A percentile compares a stretch with the other conserved stretches of the same genome.
Evolutionary conservation across 805 yeast genomes (phyloP).

Genomic region (Candida khao-thaluensis): DNA sequence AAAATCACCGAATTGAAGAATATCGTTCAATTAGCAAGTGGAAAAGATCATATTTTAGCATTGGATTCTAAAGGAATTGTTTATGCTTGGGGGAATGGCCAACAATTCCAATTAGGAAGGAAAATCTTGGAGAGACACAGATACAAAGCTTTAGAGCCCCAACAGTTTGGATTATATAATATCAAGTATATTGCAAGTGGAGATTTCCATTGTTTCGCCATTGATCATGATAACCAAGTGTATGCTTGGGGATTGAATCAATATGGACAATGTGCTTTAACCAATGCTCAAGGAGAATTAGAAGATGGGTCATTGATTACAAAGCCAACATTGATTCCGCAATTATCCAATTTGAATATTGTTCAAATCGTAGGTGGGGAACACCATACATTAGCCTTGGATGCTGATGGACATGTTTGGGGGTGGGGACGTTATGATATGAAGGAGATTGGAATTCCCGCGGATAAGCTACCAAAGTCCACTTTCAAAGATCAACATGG

Average conservation of each 20-base stretch:
- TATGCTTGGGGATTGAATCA: slow-evolving; percentile 95
- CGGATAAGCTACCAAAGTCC: slow-evolving; percentile 62
- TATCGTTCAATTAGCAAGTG: slow-evolving; percentile 81
- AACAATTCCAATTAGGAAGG: slow-evolving; percentile 88
- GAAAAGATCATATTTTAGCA: slow-evolving; percentile 89
- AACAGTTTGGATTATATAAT: slow-evolving; percentile 78
- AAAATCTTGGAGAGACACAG: slow-evolving; percentile 77
- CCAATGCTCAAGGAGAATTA: slow-evolving; percentile 58
- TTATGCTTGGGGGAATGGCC: slow-evolving; percentile 97
- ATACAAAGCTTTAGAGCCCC: slow-evolving; percentile 71
- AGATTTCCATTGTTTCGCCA: slow-evolving; percentile 94
- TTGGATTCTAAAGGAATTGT: slow-evolving; percentile 83
- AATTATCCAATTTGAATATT: slow-evolving; percentile 58
- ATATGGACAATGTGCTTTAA: slow-evolving; percentile 89
- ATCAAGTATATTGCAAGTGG: slow-evolving; percentile 85
- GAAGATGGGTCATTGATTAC: slow-evolving; percentile 84
- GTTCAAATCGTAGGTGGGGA: slow-evolving; percentile 83
- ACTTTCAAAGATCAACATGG: slow-evolving; percentile 79
- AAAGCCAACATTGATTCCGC: slow-evolving; percentile 71
- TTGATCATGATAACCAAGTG: slow-evolving; percentile 68
- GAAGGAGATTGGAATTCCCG: slow-evolving; percentile 84
- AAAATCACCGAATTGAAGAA: slow-evolving; percentile 60
- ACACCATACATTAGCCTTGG: slow-evolving; percentile 83
- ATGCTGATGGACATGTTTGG: slow-evolving; percentile 69
- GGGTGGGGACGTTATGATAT: slow-evolving; percentile 92